Conservation (phyloP, 2,329 filamentous ascomycete species). For the Nothomitra cinnamomea region DNA sequence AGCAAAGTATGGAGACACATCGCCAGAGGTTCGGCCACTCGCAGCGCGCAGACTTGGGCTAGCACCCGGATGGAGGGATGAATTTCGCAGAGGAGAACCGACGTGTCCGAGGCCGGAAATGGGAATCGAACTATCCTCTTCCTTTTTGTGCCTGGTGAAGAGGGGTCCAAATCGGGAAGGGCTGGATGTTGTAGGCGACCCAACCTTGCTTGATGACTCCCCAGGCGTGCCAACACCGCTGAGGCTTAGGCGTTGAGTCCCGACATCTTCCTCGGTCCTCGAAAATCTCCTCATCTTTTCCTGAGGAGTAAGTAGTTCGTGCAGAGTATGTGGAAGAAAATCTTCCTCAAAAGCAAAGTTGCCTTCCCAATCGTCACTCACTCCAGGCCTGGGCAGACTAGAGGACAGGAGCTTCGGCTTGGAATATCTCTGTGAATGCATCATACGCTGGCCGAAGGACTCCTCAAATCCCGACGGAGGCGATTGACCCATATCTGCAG, state of each 20-base stretch:
- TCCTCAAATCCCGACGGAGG: slow-evolving; percentile 47
- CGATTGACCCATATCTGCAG: slow-evolving; percentile 34
- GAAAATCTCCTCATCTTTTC: slow-evolving; percentile 42
- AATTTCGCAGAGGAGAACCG: slow-evolving; percentile 48
- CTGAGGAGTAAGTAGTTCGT: slow-evolving; percentile 45
- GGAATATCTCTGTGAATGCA: slow-evolving; percentile 50
- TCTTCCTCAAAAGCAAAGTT: slow-evolving; percentile 76
- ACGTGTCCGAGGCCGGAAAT: slow-evolving; percentile 39
- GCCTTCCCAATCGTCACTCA: slow-evolving; percentile 39
- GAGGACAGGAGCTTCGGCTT: slow-evolving; percentile 40
- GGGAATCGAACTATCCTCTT: slow-evolving; percentile 27
- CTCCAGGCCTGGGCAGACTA: slow-evolving; percentile 36
- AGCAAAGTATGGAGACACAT: slow-evolving; percentile 33
- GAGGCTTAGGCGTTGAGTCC: slow-evolving; percentile 28
- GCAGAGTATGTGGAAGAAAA: slow-evolving; percentile 56
- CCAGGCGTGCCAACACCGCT: slow-evolving; percentile 33
- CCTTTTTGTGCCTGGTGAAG: slow-evolving; percentile 36
- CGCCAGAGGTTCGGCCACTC: slow-evolving; percentile 28
- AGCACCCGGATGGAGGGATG: slow-evolving; percentile 31
- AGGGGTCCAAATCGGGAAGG: slow-evolving; percentile 44
- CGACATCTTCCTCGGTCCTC: slow-evolving; percentile 35
- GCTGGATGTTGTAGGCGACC: slow-evolving; percentile 39
- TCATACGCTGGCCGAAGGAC: slow-evolving; percentile 43
- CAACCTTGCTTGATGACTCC: slow-evolving; percentile 30
- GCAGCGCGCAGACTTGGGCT: slow-evolving; percentile 35